Base-by-base conservation (phyloP, 2,329 filamentous ascomycete species). In the Cordyceps javanica region DNA sequence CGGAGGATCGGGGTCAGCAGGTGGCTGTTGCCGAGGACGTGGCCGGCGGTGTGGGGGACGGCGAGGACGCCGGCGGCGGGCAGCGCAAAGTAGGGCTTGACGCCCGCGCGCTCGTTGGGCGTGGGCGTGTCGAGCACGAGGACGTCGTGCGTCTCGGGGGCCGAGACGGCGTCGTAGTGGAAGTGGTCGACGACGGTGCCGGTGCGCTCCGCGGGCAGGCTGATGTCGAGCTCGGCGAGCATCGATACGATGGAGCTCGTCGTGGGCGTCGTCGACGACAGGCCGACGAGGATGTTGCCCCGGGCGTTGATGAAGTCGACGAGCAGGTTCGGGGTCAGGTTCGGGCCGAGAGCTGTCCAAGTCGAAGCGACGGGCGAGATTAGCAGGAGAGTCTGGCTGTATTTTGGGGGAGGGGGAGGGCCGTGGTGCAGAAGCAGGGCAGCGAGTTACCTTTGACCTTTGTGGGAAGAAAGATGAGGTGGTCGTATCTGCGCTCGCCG, bases 391-490 rank as follows among this genome's bases (percentile, higher is more conserved):
- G 21, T 11, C 14, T 4, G 7, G 34, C 34, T 7, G 34, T 7
- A 36, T 11, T 8, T 16, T 28, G 8, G 8, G 23, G 42, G 4
- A 13, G n/a, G 23, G 28, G n/a, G 23, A 57, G 16, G 57, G 25
- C 30, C 16, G 19, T 11, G 28, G 7, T 10, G 44, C 26, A 26
- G n/a, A 16, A 11, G 23, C 14, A 19, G 48, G n/a, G n/a, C n/a
- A n/a, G n/a, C n/a, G n/a, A n/a, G n/a, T n/a, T 70, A 91, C 89
- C 92, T 82, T 99, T 99, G 32, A 90, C 85, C 74, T 93, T 96
- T 60, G 87, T 85, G 54, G 94, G 94, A 62, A 97, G 84, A 65
- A 99, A 81, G 62, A 97, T 74, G 63, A 97, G 77, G 74, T 99
- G 93, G 75, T 97, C 93, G 74, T 92, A 97, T 62, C 83, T 85